These are phyloP conservation scores for Fusarium algeriense DNA, from an alignment of 2,329 filamentous ascomycete genomes.

Conservation along the genomic window DNA sequence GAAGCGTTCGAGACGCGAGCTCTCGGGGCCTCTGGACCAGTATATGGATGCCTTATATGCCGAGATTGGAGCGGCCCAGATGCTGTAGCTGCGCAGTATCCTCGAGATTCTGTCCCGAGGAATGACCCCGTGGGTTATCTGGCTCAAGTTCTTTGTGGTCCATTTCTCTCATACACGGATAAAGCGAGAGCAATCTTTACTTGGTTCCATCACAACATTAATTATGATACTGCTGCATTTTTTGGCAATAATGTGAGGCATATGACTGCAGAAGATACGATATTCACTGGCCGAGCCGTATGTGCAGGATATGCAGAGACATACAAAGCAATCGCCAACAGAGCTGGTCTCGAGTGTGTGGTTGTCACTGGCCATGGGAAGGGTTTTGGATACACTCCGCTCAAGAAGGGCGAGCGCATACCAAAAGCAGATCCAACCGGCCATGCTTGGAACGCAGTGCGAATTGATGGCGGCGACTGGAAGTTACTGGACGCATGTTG, in stretches of 20 bases:
- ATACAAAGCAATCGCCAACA: constrained; percentile 81
- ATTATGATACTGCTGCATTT: constrained; percentile 84
- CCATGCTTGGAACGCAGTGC: constrained; percentile 95
- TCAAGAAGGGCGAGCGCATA: constrained; percentile 72
- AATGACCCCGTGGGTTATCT: constrained; percentile 77
- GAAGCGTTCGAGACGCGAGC: constrained; percentile 56
- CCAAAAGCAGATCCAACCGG: constrained; percentile 72
- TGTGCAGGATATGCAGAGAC: constrained; percentile 92
- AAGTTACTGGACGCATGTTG: constrained; percentile 93
- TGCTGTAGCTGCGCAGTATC: constrained; percentile 80
- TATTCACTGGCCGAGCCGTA: constrained; percentile 84
- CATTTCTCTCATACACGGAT: constrained; percentile 85
- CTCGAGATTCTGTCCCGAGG: constrained; percentile 76
- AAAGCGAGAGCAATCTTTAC: constrained; percentile 94
- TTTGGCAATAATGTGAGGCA: constrained; percentile 77
- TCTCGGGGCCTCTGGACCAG: constrained; percentile 41
- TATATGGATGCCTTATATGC: constrained; percentile 77
- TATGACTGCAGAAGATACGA: constrained; percentile 77
- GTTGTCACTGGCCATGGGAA: constrained; percentile 86
- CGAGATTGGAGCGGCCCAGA: constrained; percentile 90
- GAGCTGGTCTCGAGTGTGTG: constrained; percentile 82
- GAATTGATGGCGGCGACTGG: constrained; percentile 88
- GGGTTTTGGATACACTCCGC: constrained; percentile 77
- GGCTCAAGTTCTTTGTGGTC: constrained; percentile 80
- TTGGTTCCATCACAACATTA: constrained; percentile 95